phyloP scores from a whole-genome alignment of 306 rosid species.

The Adenanthera pavonina region DNA sequence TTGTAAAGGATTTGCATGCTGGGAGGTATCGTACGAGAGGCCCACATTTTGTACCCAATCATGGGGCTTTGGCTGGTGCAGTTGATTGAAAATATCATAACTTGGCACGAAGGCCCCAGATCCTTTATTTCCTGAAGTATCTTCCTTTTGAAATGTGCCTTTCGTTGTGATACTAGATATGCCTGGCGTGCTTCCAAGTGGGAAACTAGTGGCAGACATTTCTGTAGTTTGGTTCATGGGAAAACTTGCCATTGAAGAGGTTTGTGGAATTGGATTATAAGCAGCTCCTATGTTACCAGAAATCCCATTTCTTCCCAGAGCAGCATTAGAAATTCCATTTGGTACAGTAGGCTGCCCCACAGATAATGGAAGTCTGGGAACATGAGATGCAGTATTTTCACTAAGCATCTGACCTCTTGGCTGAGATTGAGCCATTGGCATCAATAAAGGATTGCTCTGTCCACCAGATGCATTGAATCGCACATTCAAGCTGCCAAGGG shows the following conservation, averaged over 20 bases:
- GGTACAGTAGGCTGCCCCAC: constrained; percentile 60
- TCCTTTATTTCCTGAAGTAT: constrained; percentile 56
- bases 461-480: constrained; percentile 62
- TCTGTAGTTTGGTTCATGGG: constrained; percentile 70
- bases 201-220: constrained; percentile 58
- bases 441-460: constrained; percentile 61
- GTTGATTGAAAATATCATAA: constrained; percentile 73
- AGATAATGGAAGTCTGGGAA: constrained; percentile 60
- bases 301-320: constrained; percentile 65
- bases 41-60: constrained; percentile 76
- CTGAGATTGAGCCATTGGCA: constrained; percentile 73
- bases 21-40: constrained; percentile 66
- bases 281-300: constrained; percentile 58
- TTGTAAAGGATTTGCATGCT: constrained; percentile 59
- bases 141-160: constrained; percentile 59
- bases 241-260: constrained; percentile 66
- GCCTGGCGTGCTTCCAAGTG: constrained; percentile 65
- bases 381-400: constrained; percentile 57
- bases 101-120: constrained; percentile 53
- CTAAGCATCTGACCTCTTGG: constrained; percentile 69
- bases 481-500: constrained; percentile 62
- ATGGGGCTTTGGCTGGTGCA: constrained; percentile 71
- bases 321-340: constrained; percentile 57
- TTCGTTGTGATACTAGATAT: constrained; percentile 55
- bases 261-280: constrained; percentile 60